Percentiles rank a stretch among this genome's conserved stretches.
Evolutionary conservation across 2,329 filamentous ascomycete species (phyloP).

Genomic region (Verticillium albo-atrum): DNA sequence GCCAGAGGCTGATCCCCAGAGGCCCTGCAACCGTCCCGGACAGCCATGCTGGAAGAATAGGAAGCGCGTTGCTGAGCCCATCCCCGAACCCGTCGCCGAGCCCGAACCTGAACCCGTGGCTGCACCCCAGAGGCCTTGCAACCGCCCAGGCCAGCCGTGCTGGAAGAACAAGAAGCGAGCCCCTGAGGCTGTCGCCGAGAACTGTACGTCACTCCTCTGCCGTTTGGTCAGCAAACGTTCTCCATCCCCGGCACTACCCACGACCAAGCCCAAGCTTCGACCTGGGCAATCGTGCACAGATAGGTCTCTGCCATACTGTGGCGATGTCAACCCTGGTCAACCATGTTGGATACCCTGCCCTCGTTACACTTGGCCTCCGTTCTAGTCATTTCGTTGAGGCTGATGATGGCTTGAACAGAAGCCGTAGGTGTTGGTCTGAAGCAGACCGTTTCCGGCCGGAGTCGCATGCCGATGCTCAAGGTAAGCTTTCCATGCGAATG

Average conservation of each 20-base stretch:
- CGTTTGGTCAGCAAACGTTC: constrained; percentile 36
- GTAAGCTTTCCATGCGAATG: too few species aligned
- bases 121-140: constrained; percentile 16
- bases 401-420: too few species aligned
- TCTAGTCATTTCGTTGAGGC: too few species aligned
- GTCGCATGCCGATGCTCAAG: too few species aligned
- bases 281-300: too few species aligned
- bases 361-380: too few species aligned
- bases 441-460: too few species aligned
- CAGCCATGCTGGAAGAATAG: constrained; percentile 31
- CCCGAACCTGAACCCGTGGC: constrained; percentile 5
- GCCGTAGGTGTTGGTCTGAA: too few species aligned
- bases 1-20: constrained; percentile 7
- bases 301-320: too few species aligned
- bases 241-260: constrained; percentile 24
- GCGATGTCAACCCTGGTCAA: constrained; percentile 20
- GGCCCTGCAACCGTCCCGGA: constrained; percentile 28
- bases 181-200: constrained; percentile 22
- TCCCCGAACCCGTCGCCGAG: constrained; percentile 14
- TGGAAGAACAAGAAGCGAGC: constrained; percentile 1
- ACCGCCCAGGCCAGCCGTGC: constrained; percentile 10
- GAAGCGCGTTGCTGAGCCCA: constrained; percentile 22
- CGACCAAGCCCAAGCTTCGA: too few species aligned
- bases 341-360: constrained; percentile 24
- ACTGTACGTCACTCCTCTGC: background rate